Conservation (phyloP, 192 early-diverging fungal genomes). For the Linnemannia zychae region DNA sequence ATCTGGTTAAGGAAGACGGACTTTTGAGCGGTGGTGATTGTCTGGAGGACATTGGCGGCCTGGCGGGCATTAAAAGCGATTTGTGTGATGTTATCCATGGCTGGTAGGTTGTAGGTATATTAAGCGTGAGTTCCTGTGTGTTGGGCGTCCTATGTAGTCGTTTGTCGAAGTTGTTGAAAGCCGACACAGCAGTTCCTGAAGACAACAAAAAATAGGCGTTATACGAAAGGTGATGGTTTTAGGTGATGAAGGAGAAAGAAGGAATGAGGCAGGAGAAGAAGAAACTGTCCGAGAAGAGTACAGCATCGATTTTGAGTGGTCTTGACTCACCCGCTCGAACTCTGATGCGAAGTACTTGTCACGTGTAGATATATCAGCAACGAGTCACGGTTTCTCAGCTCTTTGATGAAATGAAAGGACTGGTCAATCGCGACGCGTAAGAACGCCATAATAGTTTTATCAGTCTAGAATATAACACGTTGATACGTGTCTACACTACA, state of each 20-base stretch:
- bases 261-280: background rate
- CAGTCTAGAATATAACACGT: background rate
- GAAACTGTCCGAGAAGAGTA: background rate
- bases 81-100: conserved; percentile 49
- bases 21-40: conserved; percentile 80
- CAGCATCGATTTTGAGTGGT: background rate
- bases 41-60: conserved; percentile 81
- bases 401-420: background rate
- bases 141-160: background rate
- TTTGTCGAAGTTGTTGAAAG: too few relatives aligned
- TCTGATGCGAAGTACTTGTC: background rate
- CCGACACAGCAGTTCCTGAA: background rate
- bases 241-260: background rate
- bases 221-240: background rate
- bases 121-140: background rate
- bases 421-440: background rate
- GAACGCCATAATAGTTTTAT: background rate
- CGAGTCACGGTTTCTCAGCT: background rate
- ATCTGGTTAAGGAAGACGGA: conserved; percentile 81
- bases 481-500: background rate
- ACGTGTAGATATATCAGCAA: background rate
- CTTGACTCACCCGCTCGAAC: background rate
- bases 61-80: conserved; percentile 74
- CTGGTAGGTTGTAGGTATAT: background rate
- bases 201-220: background rate